Evolutionary conservation across 441 rosid species (phyloP), one percentile per base, ranked within the genome.

Genomic region (Viola pubescens): DNA sequence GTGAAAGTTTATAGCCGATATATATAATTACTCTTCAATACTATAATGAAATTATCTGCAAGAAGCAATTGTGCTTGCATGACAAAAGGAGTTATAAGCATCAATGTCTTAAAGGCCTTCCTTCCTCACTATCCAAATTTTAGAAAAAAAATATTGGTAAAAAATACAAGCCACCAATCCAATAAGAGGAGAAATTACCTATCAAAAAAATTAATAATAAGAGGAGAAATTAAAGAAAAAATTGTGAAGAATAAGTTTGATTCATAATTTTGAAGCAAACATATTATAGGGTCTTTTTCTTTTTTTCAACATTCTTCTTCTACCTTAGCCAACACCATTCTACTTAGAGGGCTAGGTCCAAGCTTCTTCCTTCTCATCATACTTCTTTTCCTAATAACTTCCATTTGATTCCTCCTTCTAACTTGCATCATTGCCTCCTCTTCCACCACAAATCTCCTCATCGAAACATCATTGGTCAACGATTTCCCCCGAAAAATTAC

Each of bases 361-460:
- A 92, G 85, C 76, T 75, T 87, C 73, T 83, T 87, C 77, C 90
- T 86, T 73, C 85, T 84, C 71, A 67, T 63, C 62, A 77, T 54
- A 19, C 68, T 73, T 62, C 95, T 87, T 66, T 55, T 86, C 83
- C 90, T 79, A 51, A 92, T 85, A 11, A 82, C 82, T 75, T 89
- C 97, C 85, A 89, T 83, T 62, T 84, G 75, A 73, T 87, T 83
- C 74, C 86, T 87, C 60, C 88, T 79, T 67, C 86, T 82, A 53
- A 72, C 72, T 75, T 92, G 94, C 88, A 82, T 78, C 91, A 86
- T 84, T 19, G 97, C 92, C 59, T 87, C 98, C 62, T 92, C 98
- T 58, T 89, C 98, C 74, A 73, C 80, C 44, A 92, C 94, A 62
- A 92, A 92, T 66, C 97, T 85, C 70, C 90, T 87, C 98, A 89